Base-by-base conservation (phyloP, 2,329 filamentous ascomycete genomes). In the Xylariaceae sp. region DNA sequence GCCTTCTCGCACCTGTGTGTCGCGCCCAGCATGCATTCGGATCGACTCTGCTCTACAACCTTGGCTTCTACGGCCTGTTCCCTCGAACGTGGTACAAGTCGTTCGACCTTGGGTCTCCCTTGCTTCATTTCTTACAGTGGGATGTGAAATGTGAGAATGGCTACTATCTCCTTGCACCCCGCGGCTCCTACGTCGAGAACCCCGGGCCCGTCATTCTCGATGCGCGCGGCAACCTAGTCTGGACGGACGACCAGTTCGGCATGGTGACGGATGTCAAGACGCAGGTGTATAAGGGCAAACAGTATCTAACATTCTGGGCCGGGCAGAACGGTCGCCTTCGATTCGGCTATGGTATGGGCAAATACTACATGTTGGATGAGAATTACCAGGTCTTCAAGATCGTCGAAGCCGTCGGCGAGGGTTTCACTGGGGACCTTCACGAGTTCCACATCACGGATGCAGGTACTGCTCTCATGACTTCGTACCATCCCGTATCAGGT, bases 291-390 rank as follows among this genome's bases (percentile, higher is more conserved):
- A 53, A 57, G 19, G 57, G 60, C 11, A 56, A 45, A 12, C 43
- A 50, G 2, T 58, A 64, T 36, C 41, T 64, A 11, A 57, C 58
- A 13, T 64, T 64, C 35, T 64, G 61, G 61, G 52, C 26, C 9
- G 39, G 28, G 9, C 6, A 37, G 3, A 31, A 42, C 34, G 35
- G 38, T 4, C 35, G 39, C 11, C 30, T 33, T 15, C 30, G 30
- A 7, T 41, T 42, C 28, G 39, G 49, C 13, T 48, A 44, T 9
- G 45, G 45, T 2, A 37, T 28, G 19, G 43, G 39, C 16, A 39
- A 38, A 9, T 43, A 45, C 36, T 48, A 48, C 19, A 38, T 46
- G 29, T 37, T 48, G 18, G 48, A 51, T 19, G 39, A 41, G n/a
- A 37, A 39, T 3, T 51, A 51, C 37, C 35, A 51, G 19, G 32